A percentile compares a stretch with the other conserved stretches of the same genome.
phyloP scores from a whole-genome alignment of 75 land plant species.

The Selaginella moellendorffii region DNA sequence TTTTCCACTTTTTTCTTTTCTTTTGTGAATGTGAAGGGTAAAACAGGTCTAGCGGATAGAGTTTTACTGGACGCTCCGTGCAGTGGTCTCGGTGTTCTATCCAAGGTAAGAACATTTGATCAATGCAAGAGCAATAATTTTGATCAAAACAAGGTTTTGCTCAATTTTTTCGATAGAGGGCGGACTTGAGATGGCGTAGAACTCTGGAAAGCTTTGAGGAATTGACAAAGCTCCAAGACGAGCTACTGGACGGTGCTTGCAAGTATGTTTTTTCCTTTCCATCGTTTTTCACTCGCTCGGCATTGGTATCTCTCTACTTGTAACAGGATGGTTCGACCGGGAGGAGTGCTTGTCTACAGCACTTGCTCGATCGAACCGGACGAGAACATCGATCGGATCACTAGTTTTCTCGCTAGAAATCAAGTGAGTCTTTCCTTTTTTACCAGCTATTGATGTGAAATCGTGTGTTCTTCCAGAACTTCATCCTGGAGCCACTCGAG shows the following conservation, averaged over 20 bases:
- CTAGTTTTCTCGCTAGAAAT: conserved; percentile 52
- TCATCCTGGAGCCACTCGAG: conserved; percentile 40
- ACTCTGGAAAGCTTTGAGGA: conserved; percentile 45
- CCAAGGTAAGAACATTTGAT: conserved; percentile 40
- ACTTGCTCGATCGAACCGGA: conserved; percentile 83
- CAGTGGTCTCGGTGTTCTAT: conserved; percentile 83
- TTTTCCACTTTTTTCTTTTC: conserved; percentile 4
- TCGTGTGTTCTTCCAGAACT: conserved; percentile 43
- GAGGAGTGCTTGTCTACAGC: conserved; percentile 77
- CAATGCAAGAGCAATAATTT: conserved; percentile 2
- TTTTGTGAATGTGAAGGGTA: conserved; percentile 25
- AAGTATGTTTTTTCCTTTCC: no score
- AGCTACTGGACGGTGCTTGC: conserved; percentile 70
- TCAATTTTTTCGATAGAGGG: conserved; percentile 35
- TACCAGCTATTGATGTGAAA: not conserved
- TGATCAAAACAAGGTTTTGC: not conserved
- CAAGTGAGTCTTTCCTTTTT: conserved; percentile 30
- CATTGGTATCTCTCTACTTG: no score
- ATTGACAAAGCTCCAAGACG: conserved; percentile 51
- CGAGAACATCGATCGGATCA: conserved; percentile 66
- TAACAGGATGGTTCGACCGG: conserved; percentile 81
- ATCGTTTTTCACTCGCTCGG: no score
- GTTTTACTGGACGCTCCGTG: conserved; percentile 89
- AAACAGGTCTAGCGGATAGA: conserved; percentile 36
- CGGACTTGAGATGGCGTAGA: conserved; percentile 87